Conservation (phyloP, 2,329 filamentous ascomycete genomes). For the Ophiostoma montium region DNA sequence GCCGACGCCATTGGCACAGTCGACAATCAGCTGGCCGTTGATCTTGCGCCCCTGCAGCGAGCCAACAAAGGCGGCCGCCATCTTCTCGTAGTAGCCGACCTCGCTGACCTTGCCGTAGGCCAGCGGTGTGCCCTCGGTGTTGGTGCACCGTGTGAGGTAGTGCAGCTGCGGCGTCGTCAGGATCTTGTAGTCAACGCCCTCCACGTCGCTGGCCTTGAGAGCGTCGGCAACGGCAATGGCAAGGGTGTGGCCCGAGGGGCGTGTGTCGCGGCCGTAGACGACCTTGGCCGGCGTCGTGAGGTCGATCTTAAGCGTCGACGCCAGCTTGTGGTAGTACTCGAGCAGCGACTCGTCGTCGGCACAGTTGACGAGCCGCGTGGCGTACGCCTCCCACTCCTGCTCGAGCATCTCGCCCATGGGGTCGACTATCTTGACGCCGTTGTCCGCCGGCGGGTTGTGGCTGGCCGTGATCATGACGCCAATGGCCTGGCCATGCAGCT, state of each 20-base stretch:
- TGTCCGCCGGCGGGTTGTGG: conserved; percentile 81
- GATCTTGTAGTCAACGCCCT: conserved; percentile 74
- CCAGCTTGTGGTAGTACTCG: conserved; percentile 62
- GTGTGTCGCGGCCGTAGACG: conserved; percentile 82
- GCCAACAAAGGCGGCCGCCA: conserved; percentile 68
- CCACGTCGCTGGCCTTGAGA: conserved; percentile 58
- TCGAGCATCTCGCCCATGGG: conserved; percentile 97
- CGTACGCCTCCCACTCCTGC: conserved; percentile 84
- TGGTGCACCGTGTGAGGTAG: conserved; percentile 88
- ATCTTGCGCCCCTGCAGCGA: conserved; percentile 68
- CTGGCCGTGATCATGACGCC: conserved; percentile 95
- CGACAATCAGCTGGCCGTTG: conserved; percentile 63
- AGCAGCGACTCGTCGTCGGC: conserved; percentile 59
- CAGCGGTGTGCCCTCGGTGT: conserved; percentile 76
- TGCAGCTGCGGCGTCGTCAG: conserved; percentile 96
- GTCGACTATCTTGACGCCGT: conserved; percentile 91
- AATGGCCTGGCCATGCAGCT: conserved; percentile 79
- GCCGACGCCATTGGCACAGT: conserved; percentile 94
- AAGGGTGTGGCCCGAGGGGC: conserved; percentile 77
- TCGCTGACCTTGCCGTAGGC: conserved; percentile 84
- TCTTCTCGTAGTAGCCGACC: conserved; percentile 88
- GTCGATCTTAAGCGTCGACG: conserved; percentile 63
- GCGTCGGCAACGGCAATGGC: conserved; percentile 67
- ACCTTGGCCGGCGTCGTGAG: conserved; percentile 58
- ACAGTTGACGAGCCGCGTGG: conserved; percentile 80